Evolutionary conservation across 2,329 filamentous ascomycete species (phyloP).

Genomic region (Beauveria brongniartii): DNA sequence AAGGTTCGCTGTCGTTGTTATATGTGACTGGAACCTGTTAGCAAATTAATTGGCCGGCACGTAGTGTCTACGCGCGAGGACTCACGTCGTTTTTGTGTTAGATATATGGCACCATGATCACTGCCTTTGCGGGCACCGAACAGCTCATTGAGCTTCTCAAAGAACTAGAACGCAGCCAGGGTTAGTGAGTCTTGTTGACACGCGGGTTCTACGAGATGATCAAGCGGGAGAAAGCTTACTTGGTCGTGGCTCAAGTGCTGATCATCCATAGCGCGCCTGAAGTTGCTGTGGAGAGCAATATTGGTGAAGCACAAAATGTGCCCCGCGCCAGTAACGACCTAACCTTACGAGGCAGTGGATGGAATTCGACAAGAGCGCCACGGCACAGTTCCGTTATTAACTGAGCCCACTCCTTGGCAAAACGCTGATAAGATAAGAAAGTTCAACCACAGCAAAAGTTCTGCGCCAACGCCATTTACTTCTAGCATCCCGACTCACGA

Average conservation of each 20-base stretch:
- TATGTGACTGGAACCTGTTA: slow-evolving; percentile 30
- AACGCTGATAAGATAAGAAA: slow-evolving; percentile 10
- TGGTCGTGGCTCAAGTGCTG: slow-evolving; percentile 31
- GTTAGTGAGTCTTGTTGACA: not conserved
- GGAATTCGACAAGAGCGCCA: too few species aligned
- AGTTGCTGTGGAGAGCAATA: not conserved
- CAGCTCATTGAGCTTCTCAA: slow-evolving; percentile 57
- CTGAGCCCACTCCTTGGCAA: too few species aligned
- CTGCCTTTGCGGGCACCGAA: slow-evolving; percentile 59
- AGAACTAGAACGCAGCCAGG: slow-evolving; percentile 52
- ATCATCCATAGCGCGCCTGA: slow-evolving; percentile 18
- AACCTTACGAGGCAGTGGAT: too few species aligned
- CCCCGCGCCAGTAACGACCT: not conserved
- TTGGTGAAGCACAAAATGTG: slow-evolving; percentile 5
- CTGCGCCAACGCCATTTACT: not conserved
- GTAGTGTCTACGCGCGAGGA: not conserved
- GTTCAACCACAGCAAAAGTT: not conserved
- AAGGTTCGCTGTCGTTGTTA: slow-evolving; percentile 33
- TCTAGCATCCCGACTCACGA: not conserved
- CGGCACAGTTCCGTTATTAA: too few species aligned
- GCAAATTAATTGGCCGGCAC: not conserved
- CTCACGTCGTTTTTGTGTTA: slow-evolving; percentile 70
- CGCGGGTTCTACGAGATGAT: slow-evolving; percentile 1
- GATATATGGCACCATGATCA: slow-evolving; percentile 64
- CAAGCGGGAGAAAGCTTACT: slow-evolving; percentile 19